Conservation (phyloP, 2,329 filamentous ascomycete genomes). For the Macrophomina pseudophaseolina region DNA sequence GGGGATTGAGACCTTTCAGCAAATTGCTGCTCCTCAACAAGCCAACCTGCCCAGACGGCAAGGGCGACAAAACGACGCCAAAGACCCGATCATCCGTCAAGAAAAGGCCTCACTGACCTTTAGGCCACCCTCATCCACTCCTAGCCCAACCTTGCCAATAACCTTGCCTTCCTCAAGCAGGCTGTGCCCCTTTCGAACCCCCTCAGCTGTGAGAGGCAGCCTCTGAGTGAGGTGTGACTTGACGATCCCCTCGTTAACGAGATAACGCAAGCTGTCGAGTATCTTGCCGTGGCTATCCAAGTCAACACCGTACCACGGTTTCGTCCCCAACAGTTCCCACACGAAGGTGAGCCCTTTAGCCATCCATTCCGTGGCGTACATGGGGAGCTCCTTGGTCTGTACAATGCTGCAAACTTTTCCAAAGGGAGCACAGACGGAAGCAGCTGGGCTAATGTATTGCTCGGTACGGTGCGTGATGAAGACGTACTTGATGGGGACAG, state of each 20-base stretch:
- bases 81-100: neutral
- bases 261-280: constrained; percentile 41
- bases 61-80: neutral
- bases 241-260: constrained; percentile 45
- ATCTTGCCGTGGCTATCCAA: constrained; percentile 48
- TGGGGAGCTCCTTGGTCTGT: constrained; percentile 47
- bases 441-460: constrained; percentile 47
- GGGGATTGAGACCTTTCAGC: neutral
- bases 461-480: constrained; percentile 51
- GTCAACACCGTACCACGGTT: constrained; percentile 48
- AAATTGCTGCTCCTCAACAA: neutral
- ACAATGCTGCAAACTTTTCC: constrained; percentile 55
- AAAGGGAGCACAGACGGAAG: constrained; percentile 49
- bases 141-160: constrained; percentile 44
- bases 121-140: constrained; percentile 38
- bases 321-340: constrained; percentile 51
- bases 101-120: neutral
- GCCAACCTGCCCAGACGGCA: neutral
- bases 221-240: constrained; percentile 47
- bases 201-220: constrained; percentile 43
- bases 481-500: constrained; percentile 49
- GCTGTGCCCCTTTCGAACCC: constrained; percentile 48
- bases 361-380: constrained; percentile 55
- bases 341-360: constrained; percentile 51
- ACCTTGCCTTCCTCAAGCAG: constrained; percentile 45